These are phyloP conservation scores for Cyberlindnera amylophila DNA, from an alignment of 805 yeast genomes.

Conservation along the genomic window DNA sequence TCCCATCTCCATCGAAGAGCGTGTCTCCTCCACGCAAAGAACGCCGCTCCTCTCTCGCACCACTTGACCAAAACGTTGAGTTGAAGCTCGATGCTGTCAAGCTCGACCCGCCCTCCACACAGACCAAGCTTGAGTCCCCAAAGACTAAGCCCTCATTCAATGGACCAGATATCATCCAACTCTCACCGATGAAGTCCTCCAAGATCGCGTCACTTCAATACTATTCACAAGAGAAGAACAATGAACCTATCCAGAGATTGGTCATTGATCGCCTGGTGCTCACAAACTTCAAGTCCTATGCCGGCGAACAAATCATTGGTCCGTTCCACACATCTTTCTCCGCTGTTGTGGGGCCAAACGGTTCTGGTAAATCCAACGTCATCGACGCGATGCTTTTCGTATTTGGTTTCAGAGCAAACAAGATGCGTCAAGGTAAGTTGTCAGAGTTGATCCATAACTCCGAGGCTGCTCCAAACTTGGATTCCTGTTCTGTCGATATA, in stretches of 20 bases:
- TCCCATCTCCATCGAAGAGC: constrained; percentile 26
- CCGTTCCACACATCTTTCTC: constrained; percentile 93
- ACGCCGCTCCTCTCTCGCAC: constrained; percentile 21
- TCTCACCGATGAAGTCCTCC: constrained; percentile 37
- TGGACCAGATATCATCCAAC: constrained; percentile 36
- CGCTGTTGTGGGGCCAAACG: constrained; percentile 98
- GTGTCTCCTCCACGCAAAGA: constrained; percentile 22
- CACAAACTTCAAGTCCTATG: constrained; percentile 90
- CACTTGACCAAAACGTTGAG: constrained; percentile 21
- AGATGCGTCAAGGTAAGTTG: constrained; percentile 95
- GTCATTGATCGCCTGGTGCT: constrained; percentile 73
- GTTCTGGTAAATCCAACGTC: constrained; percentile 96
- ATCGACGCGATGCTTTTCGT: constrained; percentile 95
- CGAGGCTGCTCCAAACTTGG: constrained; percentile 59
- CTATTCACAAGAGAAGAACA: constrained; percentile 25
- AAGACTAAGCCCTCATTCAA: constrained; percentile 33
- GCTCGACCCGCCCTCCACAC: constrained; percentile 20
- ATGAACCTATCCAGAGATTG: constrained; percentile 48
- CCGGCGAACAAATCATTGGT: constrained; percentile 88
- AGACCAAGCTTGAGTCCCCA: constrained; percentile 28
- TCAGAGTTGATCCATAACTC: constrained; percentile 92
- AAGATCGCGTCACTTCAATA: constrained; percentile 29
- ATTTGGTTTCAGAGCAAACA: constrained; percentile 93
- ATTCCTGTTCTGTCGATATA: constrained; percentile 85
- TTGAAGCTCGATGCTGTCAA: constrained; percentile 14